These are phyloP conservation scores for Albizia julibrissin DNA, from an alignment of 306 rosid species.

Conservation along the genomic window DNA sequence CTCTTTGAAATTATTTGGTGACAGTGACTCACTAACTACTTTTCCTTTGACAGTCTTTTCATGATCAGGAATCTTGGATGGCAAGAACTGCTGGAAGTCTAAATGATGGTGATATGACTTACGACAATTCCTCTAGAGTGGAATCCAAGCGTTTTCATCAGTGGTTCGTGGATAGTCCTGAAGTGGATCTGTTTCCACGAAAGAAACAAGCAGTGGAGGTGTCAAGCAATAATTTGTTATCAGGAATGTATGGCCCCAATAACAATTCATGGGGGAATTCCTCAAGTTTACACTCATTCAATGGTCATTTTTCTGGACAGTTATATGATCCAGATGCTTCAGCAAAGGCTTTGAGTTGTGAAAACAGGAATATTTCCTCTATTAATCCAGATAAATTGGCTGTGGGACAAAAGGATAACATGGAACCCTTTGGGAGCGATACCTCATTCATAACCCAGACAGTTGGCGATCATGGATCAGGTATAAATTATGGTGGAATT, in stretches of 20 bases:
- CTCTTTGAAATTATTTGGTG: slow-evolving; percentile 16
- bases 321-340: slow-evolving; percentile 50
- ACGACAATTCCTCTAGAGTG: slow-evolving; percentile 51
- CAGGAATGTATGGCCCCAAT: slow-evolving; percentile 55
- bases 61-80: slow-evolving; percentile 70
- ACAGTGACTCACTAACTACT: slow-evolving; percentile 22
- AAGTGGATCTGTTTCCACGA: slow-evolving; percentile 57
- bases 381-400: slow-evolving; percentile 40
- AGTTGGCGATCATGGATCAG: slow-evolving; percentile 54
- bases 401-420: slow-evolving; percentile 51
- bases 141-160: slow-evolving; percentile 77
- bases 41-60: slow-evolving; percentile 48
- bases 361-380: slow-evolving; percentile 43
- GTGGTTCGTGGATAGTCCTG: slow-evolving; percentile 71
- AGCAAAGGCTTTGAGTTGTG: slow-evolving; percentile 39
- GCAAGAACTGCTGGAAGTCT: slow-evolving; percentile 51
- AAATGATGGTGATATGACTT: slow-evolving; percentile 57
- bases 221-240: slow-evolving; percentile 43
- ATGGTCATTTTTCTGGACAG: slow-evolving; percentile 54
- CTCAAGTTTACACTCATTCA: slow-evolving; percentile 58
- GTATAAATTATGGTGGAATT: slow-evolving; percentile 57
- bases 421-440: slow-evolving; percentile 51
- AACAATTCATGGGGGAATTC: slow-evolving; percentile 56
- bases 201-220: slow-evolving; percentile 73
- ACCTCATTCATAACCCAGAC: slow-evolving; percentile 54